Evolutionary conservation across 345 rosid genomes (phyloP).

Genomic region (Schrenkiella parvula): DNA sequence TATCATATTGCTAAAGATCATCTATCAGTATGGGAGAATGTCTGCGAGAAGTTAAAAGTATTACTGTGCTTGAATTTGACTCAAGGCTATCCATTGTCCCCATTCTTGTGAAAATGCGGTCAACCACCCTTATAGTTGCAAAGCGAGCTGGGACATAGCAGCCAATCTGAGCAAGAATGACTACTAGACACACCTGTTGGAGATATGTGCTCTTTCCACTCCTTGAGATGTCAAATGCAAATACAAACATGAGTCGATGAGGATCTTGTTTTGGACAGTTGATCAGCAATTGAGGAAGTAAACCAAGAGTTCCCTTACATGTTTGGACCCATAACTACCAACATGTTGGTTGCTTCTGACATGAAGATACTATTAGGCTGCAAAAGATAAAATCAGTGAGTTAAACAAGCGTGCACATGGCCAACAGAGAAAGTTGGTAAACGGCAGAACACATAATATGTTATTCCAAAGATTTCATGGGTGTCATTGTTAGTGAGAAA

Average conservation of each 20-base stretch:
- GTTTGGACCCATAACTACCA: slow-evolving; percentile 90
- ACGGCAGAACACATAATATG: neutral
- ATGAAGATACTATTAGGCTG: slow-evolving; percentile 92
- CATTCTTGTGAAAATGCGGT: slow-evolving; percentile 96
- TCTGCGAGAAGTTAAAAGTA: slow-evolving; percentile 6
- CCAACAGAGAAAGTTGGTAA: neutral
- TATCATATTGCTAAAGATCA: neutral
- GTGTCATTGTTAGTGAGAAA: neutral
- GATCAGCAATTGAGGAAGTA: neutral
- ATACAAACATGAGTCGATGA: slow-evolving; percentile 15
- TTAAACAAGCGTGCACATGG: neutral
- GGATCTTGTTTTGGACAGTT: neutral
- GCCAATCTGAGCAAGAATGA: slow-evolving; percentile 95
- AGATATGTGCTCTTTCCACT: slow-evolving; percentile 99
- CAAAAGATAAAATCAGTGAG: slow-evolving; percentile 19
- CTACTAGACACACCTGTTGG: slow-evolving; percentile 87
- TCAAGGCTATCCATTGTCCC: slow-evolving; percentile 83
- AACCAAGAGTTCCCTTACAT: slow-evolving; percentile 52
- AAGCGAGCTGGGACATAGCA: slow-evolving; percentile 93
- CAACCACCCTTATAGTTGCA: slow-evolving; percentile 74
- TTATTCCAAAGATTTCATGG: neutral
- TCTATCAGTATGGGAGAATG: neutral
- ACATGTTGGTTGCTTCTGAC: slow-evolving; percentile 91
- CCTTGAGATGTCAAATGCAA: slow-evolving; percentile 45
- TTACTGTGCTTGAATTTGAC: slow-evolving; percentile 94